Percentiles rank a stretch among this genome's conserved stretches.
phyloP scores from a whole-genome alignment of 371 early-diverging fungal species.

The Pancytospora philotis region DNA sequence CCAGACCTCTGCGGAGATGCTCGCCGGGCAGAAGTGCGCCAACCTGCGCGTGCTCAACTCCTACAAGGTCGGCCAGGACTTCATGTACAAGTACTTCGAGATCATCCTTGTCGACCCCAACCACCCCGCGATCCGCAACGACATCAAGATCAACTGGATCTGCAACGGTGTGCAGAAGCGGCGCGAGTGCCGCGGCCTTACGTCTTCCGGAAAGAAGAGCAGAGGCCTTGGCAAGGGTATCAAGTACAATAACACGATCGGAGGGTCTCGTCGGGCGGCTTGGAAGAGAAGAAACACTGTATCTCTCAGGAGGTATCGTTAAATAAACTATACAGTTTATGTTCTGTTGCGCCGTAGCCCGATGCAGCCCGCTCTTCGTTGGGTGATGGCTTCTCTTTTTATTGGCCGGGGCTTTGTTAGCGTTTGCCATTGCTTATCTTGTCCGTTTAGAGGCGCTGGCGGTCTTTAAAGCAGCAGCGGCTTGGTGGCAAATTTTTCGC shows the following conservation, averaged over 20 bases:
- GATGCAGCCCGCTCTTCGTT: too few species aligned
- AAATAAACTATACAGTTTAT: slow-evolving; percentile 28
- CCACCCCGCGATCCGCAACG: slow-evolving; percentile 89
- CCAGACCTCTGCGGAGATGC: slow-evolving; percentile 82
- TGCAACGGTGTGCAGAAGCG: slow-evolving; percentile 86
- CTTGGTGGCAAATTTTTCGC: too few species aligned
- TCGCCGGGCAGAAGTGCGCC: slow-evolving; percentile 80
- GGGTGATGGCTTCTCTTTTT: too few species aligned
- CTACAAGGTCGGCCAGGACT: slow-evolving; percentile 94
- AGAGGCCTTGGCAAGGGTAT: slow-evolving; percentile 92
- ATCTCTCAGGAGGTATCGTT: slow-evolving; percentile 62
- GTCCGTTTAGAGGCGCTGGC: too few species aligned
- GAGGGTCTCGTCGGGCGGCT: slow-evolving; percentile 75
- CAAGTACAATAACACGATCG: slow-evolving; percentile 86
- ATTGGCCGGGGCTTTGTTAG: too few species aligned
- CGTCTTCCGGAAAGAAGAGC: slow-evolving; percentile 83
- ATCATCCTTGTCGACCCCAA: slow-evolving; percentile 89
- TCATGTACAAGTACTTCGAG: slow-evolving; percentile 92
- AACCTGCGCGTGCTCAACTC: slow-evolving; percentile 89
- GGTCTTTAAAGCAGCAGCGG: too few species aligned
- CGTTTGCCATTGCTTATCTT: too few species aligned
- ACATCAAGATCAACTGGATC: slow-evolving; percentile 95
- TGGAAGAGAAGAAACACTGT: slow-evolving; percentile 66
- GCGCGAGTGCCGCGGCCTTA: slow-evolving; percentile 91
- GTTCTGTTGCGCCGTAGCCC: neutral